Conservation (phyloP, 441 rosid species). For the Pelargonium cotyledonis region DNA sequence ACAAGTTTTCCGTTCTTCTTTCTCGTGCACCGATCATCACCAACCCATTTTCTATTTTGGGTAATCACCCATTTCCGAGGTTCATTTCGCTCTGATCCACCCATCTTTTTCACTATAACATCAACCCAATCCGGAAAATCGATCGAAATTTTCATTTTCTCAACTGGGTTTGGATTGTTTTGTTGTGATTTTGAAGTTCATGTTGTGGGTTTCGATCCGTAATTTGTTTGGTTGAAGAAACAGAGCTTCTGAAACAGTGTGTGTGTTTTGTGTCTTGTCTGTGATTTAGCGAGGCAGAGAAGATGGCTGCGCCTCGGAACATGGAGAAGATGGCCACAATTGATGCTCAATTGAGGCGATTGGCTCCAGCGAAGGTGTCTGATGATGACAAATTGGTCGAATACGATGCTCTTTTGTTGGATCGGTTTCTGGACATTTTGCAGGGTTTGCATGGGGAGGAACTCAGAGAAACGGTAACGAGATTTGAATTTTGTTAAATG, state of each 20-base stretch:
- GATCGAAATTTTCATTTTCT: background rate
- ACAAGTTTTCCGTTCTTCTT: background rate
- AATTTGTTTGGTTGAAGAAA: background rate
- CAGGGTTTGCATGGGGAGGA: slow-evolving; percentile 92
- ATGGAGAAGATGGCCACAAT: slow-evolving; percentile 89
- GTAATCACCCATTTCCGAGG: too few species aligned
- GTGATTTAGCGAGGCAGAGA: background rate
- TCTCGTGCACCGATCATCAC: background rate
- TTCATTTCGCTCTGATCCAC: too few species aligned
- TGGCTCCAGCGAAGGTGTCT: slow-evolving; percentile 78
- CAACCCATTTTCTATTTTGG: background rate
- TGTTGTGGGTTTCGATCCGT: too few species aligned
- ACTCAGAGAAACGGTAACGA: slow-evolving; percentile 53
- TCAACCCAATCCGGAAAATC: background rate
- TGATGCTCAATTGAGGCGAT: slow-evolving; percentile 79
- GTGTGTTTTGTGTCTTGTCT: background rate
- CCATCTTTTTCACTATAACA: background rate
- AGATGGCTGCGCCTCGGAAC: slow-evolving; percentile 29
- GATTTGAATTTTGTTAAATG: background rate
- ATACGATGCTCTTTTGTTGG: slow-evolving; percentile 87
- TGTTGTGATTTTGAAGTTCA: background rate
- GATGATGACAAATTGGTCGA: slow-evolving; percentile 95
- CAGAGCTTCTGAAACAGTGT: background rate
- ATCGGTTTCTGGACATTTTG: slow-evolving; percentile 87
- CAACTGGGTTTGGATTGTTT: slow-evolving; percentile 23